Evolutionary conservation across 768 basidiomycete genomes (phyloP).

Genomic region (Kwoniella sp.): DNA sequence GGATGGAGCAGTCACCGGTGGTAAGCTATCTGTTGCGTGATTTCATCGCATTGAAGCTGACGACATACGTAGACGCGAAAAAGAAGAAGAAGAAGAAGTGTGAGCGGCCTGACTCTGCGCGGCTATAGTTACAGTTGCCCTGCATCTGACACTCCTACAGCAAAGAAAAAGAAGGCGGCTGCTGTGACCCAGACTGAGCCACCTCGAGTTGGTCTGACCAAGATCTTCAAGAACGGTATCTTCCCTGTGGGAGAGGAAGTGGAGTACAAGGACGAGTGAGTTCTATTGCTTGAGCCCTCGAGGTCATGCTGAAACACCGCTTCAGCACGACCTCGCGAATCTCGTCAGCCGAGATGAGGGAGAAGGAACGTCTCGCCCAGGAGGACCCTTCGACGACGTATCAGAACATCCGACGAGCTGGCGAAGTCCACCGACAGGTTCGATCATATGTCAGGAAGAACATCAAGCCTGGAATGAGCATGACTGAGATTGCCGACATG

Average conservation of each 20-base stretch:
- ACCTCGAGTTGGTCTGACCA: slow-evolving; percentile 79
- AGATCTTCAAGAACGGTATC: slow-evolving; percentile 76
- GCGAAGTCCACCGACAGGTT: slow-evolving; percentile 94
- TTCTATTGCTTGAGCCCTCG: slow-evolving; percentile 25
- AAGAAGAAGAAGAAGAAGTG: slow-evolving; percentile 84
- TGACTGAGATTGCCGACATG: slow-evolving; percentile 87
- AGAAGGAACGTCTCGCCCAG: slow-evolving; percentile 69
- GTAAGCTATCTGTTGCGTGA: neutral
- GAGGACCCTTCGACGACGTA: slow-evolving; percentile 83
- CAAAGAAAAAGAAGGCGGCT: slow-evolving; percentile 60
- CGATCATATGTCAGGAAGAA: slow-evolving; percentile 71
- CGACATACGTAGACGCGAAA: slow-evolving; percentile 53
- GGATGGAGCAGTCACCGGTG: slow-evolving; percentile 5
- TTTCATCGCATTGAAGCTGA: neutral
- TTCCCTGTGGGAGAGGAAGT: slow-evolving; percentile 90
- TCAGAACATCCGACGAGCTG: slow-evolving; percentile 79
- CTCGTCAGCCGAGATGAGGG: slow-evolving; percentile 84
- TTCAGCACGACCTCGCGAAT: slow-evolving; percentile 79
- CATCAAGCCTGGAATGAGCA: slow-evolving; percentile 87
- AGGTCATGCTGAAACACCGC: too few species aligned
- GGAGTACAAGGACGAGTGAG: slow-evolving; percentile 87
- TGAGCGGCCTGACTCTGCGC: too few species aligned
- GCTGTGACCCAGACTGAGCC: slow-evolving; percentile 70
- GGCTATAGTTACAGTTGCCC: neutral
- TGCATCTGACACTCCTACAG: slow-evolving; percentile 13